A percentile compares a stretch with the other conserved stretches of the same genome.
phyloP scores from a whole-genome alignment of 768 basidiomycete genomes.

The Pulveroboletus sp. region DNA sequence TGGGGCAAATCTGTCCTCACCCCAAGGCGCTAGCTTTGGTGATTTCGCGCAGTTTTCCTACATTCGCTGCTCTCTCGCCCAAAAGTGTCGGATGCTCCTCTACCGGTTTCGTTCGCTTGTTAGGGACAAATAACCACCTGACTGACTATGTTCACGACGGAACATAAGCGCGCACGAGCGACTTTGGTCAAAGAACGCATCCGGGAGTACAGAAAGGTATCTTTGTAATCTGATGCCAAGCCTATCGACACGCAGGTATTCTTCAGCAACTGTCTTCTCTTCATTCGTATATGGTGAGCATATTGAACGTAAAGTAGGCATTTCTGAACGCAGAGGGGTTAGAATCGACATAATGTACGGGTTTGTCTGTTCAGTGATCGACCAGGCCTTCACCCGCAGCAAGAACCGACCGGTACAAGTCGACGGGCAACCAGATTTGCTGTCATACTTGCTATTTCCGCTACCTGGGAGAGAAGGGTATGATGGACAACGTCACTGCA shows the following conservation, averaged over 20 bases:
- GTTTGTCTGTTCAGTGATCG: too few relatives aligned
- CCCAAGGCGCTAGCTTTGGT: not conserved
- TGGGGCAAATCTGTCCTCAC: too few relatives aligned
- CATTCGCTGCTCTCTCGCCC: not conserved
- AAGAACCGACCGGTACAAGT: slow-evolving; percentile 23
- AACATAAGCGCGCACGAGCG: too few relatives aligned
- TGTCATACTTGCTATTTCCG: slow-evolving; percentile 16
- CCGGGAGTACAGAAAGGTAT: too few relatives aligned
- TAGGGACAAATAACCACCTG: too few relatives aligned
- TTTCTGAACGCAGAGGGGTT: slow-evolving; percentile 38
- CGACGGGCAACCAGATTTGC: slow-evolving; percentile 22
- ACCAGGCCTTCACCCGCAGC: not conserved
- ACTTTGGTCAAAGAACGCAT: too few relatives aligned
- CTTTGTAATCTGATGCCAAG: too few relatives aligned
- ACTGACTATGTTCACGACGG: not conserved
- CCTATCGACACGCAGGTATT: too few relatives aligned
- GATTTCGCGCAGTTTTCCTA: not conserved
- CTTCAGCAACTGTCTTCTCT: too few relatives aligned
- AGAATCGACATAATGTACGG: slow-evolving; percentile 33
- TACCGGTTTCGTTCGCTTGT: too few relatives aligned
- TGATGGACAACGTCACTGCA: too few relatives aligned
- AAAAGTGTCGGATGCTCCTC: not conserved
- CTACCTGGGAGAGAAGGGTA: slow-evolving; percentile 15
- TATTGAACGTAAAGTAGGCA: slow-evolving; percentile 42
- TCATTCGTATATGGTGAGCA: slow-evolving; percentile 36